Evolutionary conservation across 495 filamentous ascomycete species (phyloP).

Genomic region (Patellaria atrata): DNA sequence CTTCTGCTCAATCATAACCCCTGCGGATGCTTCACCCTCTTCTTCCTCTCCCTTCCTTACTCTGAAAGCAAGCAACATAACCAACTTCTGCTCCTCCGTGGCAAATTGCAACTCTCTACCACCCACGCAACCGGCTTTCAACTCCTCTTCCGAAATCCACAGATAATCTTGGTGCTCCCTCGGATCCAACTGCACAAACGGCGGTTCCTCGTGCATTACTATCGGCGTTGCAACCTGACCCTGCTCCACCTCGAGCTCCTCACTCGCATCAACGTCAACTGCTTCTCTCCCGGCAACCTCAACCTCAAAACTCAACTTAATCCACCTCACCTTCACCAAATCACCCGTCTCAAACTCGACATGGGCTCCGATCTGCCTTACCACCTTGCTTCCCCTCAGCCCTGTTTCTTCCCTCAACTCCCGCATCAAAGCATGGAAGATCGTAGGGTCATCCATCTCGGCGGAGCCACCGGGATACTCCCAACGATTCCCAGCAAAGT

Average conservation of each 20-base stretch:
- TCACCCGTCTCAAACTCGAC: slow-evolving; percentile 18
- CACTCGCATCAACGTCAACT: slow-evolving; percentile 1
- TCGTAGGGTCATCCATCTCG: slow-evolving; percentile 35
- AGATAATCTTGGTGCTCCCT: slow-evolving; percentile 25
- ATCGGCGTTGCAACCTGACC: background rate
- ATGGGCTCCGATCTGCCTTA: slow-evolving; percentile 28
- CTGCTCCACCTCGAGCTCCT: background rate
- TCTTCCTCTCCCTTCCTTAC: slow-evolving; percentile 8
- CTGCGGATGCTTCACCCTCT: slow-evolving; percentile 6
- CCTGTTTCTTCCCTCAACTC: slow-evolving; percentile 48
- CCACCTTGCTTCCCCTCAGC: slow-evolving; percentile 32
- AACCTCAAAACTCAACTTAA: slow-evolving; percentile 30
- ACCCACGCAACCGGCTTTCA: background rate
- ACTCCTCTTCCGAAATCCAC: slow-evolving; percentile 24
- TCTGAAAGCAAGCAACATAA: slow-evolving; percentile 4
- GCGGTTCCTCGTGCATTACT: background rate
- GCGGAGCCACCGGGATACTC: slow-evolving; percentile 41
- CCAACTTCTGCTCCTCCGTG: background rate
- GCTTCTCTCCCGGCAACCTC: slow-evolving; percentile 12
- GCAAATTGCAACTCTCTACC: background rate
- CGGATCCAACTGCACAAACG: slow-evolving; percentile 15
- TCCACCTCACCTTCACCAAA: slow-evolving; percentile 15
- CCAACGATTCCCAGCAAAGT: slow-evolving; percentile 28
- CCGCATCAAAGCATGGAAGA: slow-evolving; percentile 39
- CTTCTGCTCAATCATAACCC: background rate